phyloP scores from a whole-genome alignment of 306 rosid genomes.

The Albizia julibrissin region DNA sequence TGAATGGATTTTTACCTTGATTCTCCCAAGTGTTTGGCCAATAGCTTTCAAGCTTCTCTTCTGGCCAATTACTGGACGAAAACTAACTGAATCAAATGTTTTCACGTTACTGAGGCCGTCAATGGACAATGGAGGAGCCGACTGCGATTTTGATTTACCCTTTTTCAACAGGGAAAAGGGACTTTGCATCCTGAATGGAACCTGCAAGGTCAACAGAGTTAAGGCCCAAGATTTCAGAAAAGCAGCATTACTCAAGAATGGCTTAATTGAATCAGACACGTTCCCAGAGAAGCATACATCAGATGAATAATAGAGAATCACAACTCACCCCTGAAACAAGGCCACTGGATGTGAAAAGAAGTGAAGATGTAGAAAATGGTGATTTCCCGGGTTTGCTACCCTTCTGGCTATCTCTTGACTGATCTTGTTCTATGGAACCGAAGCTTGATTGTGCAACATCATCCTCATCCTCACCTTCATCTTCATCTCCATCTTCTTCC shows the following conservation, averaged over 20 bases:
- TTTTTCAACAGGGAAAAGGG: slow-evolving; percentile 63
- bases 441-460: slow-evolving; percentile 75
- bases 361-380: slow-evolving; percentile 84
- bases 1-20: slow-evolving; percentile 43
- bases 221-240: slow-evolving; percentile 17
- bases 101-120: slow-evolving; percentile 22
- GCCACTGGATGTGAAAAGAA: slow-evolving; percentile 74
- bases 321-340: slow-evolving; percentile 79
- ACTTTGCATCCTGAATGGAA: slow-evolving; percentile 63
- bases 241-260: not conserved
- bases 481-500: slow-evolving; percentile 57
- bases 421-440: slow-evolving; percentile 68
- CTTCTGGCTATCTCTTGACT: slow-evolving; percentile 44
- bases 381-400: slow-evolving; percentile 60
- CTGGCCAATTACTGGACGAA: slow-evolving; percentile 44
- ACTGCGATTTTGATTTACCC: slow-evolving; percentile 36
- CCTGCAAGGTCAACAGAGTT: slow-evolving; percentile 53
- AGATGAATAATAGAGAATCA: slow-evolving; percentile 32
- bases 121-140: slow-evolving; percentile 22
- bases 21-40: slow-evolving; percentile 39
- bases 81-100: slow-evolving; percentile 50
- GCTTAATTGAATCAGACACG: not conserved
- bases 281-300: slow-evolving; percentile 13
- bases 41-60: slow-evolving; percentile 52
- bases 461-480: slow-evolving; percentile 54